Evolutionary conservation across 176 grass and related monocot genomes (phyloP).

Genomic region (Luzula sylvatica): DNA sequence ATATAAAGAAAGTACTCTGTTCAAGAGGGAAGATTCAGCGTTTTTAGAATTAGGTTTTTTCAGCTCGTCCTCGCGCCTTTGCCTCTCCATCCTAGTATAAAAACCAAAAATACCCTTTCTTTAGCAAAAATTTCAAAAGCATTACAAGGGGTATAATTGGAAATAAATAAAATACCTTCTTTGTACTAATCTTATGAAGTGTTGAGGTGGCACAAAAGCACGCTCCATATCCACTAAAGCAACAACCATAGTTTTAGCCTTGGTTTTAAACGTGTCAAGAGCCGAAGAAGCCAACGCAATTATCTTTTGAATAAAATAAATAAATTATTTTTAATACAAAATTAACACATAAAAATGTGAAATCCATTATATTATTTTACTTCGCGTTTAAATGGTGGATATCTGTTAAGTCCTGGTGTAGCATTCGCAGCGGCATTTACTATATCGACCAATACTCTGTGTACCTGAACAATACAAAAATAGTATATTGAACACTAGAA

Average conservation of each 20-base stretch:
- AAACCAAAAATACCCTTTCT: slow-evolving; percentile 2
- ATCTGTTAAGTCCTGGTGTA: slow-evolving; percentile 73
- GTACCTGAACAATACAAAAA: slow-evolving; percentile 41
- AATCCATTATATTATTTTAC: slow-evolving; percentile 26
- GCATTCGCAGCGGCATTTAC: slow-evolving; percentile 72
- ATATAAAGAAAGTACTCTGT: slow-evolving; percentile 37
- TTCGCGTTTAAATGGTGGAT: slow-evolving; percentile 73
- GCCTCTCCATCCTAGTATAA: slow-evolving; percentile 80
- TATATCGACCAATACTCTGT: slow-evolving; percentile 69
- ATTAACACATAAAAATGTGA: background rate
- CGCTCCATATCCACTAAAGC: slow-evolving; percentile 88
- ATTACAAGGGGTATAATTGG: slow-evolving; percentile 14
- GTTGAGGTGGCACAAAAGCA: slow-evolving; percentile 68
- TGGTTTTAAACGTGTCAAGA: slow-evolving; percentile 63
- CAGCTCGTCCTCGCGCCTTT: slow-evolving; percentile 61
- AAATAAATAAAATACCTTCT: slow-evolving; percentile 37
- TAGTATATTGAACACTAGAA: background rate
- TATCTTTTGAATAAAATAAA: slow-evolving; percentile 35
- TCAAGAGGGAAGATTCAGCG: slow-evolving; percentile 33
- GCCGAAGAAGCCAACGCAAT: slow-evolving; percentile 60
- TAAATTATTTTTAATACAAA: background rate
- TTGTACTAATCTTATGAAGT: slow-evolving; percentile 74
- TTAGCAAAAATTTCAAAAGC: background rate
- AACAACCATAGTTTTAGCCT: slow-evolving; percentile 72
- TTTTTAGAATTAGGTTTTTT: slow-evolving; percentile 62